These are phyloP conservation scores for Phytophthora europaea DNA, from an alignment of 352 stramenopile genomes.

Conservation along the genomic window DNA sequence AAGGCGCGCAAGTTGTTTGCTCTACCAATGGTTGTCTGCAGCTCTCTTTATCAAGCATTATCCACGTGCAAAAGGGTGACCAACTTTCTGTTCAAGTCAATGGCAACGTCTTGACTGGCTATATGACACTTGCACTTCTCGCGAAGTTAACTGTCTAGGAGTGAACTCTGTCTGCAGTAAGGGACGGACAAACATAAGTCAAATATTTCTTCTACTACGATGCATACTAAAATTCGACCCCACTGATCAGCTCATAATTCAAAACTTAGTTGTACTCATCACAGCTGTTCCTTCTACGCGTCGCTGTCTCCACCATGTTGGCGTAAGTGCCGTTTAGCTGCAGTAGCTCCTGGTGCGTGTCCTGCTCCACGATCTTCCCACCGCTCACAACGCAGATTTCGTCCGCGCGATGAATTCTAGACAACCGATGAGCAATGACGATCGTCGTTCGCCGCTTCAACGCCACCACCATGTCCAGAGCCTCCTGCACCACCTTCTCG, in stretches of 20 bases:
- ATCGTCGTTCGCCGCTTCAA: constrained; percentile 86
- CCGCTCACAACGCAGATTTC: constrained; percentile 94
- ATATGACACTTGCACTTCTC: constrained; percentile 19
- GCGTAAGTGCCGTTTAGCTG: constrained; percentile 44
- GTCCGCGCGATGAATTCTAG: too few species aligned
- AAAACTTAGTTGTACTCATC: too few species aligned
- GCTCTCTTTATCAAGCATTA: constrained; percentile 11
- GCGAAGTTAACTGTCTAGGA: constrained; percentile 22
- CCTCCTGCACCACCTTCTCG: constrained; percentile 87
- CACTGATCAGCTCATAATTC: too few species aligned
- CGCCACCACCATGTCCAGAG: constrained; percentile 73
- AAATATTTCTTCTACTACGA: too few species aligned
- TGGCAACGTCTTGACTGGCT: constrained; percentile 9
- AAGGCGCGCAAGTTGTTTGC: constrained; percentile 17
- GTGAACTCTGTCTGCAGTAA: too few species aligned
- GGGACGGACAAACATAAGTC: too few species aligned
- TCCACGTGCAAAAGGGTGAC: constrained; percentile 15
- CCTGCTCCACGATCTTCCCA: constrained; percentile 92
- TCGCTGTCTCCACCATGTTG: constrained; percentile 43
- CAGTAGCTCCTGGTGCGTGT: constrained; percentile 95
- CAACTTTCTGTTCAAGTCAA: constrained; percentile 6
- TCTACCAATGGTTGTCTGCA: constrained; percentile 1
- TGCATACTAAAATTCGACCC: too few species aligned
- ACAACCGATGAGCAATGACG: constrained; percentile 95
- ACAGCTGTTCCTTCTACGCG: too few species aligned